Percentiles rank a stretch among this genome's conserved stretches.
Conservation (phyloP, 2,329 filamentous ascomycete genomes). For the Truncatella angustata region DNA sequence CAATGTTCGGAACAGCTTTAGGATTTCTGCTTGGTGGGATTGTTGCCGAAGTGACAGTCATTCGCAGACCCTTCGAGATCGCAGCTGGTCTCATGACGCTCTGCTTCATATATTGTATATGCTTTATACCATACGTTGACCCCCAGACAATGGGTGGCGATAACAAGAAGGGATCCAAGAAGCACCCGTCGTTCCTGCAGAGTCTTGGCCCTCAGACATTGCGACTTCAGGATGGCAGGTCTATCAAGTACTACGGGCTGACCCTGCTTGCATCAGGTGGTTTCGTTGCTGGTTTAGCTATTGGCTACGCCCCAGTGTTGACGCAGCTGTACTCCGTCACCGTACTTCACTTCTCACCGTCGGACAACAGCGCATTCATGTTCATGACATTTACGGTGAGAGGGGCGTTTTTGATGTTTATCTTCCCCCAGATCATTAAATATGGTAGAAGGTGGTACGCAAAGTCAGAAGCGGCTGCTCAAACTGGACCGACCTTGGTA, state of each 20-base stretch:
- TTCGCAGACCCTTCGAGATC: slow-evolving; percentile 21
- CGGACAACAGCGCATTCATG: slow-evolving; percentile 21
- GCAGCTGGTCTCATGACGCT: slow-evolving; percentile 16
- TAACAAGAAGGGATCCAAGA: slow-evolving; percentile 12
- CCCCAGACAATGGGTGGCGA: slow-evolving; percentile 16
- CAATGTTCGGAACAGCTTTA: slow-evolving; percentile 20
- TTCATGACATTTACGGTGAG: slow-evolving; percentile 17
- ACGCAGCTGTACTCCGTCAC: slow-evolving; percentile 25
- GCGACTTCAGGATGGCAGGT: slow-evolving; percentile 16
- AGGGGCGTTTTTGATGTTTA: slow-evolving; percentile 23
- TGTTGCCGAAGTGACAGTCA: slow-evolving; percentile 18
- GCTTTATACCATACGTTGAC: slow-evolving; percentile 21
- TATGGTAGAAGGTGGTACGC: slow-evolving; percentile 17
- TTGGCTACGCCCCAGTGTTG: slow-evolving; percentile 20
- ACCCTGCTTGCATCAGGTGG: slow-evolving; percentile 19
- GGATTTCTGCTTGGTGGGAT: slow-evolving; percentile 20
- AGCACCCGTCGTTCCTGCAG: slow-evolving; percentile 13
- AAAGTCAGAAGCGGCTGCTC: background rate
- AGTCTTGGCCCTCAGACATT: slow-evolving; percentile 19
- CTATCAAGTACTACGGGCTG: slow-evolving; percentile 17
- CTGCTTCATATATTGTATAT: slow-evolving; percentile 15
- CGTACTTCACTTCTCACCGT: slow-evolving; percentile 18
- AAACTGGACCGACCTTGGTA: slow-evolving; percentile 9
- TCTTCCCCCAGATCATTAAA: slow-evolving; percentile 24
- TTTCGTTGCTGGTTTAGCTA: slow-evolving; percentile 21